Percentiles rank a stretch among this genome's conserved stretches.
phyloP scores from a whole-genome alignment of 495 filamentous ascomycete genomes.

The Aspergillus sclerotiicarbonarius region DNA sequence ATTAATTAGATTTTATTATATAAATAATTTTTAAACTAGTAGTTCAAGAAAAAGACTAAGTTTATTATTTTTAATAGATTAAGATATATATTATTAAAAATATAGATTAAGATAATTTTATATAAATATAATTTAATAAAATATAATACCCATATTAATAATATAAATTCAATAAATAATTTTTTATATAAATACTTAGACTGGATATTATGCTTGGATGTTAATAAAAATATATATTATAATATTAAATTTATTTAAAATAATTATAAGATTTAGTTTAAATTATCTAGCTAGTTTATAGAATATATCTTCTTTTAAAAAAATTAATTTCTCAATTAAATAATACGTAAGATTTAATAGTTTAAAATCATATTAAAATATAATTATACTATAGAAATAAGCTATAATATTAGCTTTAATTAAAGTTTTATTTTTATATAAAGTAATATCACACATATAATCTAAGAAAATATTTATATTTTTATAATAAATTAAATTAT shows the following conservation, averaged over 20 bases:
- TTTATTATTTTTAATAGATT: too few relatives aligned
- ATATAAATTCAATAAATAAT: background rate
- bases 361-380: background rate
- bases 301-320: background rate
- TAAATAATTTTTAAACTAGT: too few relatives aligned
- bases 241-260: background rate
- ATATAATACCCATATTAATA: background rate
- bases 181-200: background rate
- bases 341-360: too few relatives aligned
- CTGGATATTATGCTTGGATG: too few relatives aligned
- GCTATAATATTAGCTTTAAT: background rate
- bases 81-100: too few relatives aligned
- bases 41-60: too few relatives aligned
- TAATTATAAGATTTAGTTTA: background rate
- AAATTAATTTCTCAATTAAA: background rate
- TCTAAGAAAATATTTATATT: background rate
- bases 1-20: too few relatives aligned
- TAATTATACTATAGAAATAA: background rate
- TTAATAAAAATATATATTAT: background rate
- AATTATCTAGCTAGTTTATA: too few relatives aligned
- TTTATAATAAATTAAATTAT: background rate
- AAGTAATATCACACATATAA: background rate
- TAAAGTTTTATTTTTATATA: background rate
- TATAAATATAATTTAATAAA: background rate
- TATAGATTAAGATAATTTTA: background rate